Base-by-base conservation (phyloP, 345 rosid genomes). In the Salix dunnii region DNA sequence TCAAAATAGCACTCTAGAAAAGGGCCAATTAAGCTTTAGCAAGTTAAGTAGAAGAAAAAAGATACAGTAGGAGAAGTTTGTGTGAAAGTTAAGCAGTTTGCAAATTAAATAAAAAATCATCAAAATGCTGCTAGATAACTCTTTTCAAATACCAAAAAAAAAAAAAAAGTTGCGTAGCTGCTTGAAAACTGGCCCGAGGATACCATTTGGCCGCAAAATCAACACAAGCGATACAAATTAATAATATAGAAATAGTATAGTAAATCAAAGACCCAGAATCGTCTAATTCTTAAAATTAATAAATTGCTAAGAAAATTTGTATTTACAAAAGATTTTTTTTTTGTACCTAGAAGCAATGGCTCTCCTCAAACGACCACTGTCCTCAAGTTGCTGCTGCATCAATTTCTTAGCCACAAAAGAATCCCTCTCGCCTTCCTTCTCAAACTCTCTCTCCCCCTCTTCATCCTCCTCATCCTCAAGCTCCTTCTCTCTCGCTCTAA, bases 301-400 rank as follows among this genome's bases (percentile, higher is more conserved):
- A 60, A 73, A 60, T 20, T 40, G 9, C 9, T 4, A 64, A 53
- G 42, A 9, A 4, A 14, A 60, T 23, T 17, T 4, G 14, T 6
- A 25, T n/a, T 30, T 31, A 8, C n/a, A 14, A 14, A 58, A 7
- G 40, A 6, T 18, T 42, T 66, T 78, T 7, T 21, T 11, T 48
- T 14, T 11, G 62, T 84, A 94, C 99, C 97, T 90, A 5, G 94
- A 94, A 74, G 97, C 93, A 73, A 96, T 72, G 42, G 68, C 84
- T 85, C 91, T 88, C 74, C 91, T 87, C 79, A 86, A 84, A 64
- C 99, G 78, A 17, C 98, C 99, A 82, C 91, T 92, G 18, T 92
- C 98, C 82, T 92, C 97, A 9, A 86, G 88, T 89, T 96, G 99
- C 81, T 90, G 89, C 86, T 91, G 86, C 88, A 89, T 86, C 93